Evolutionary conservation across 805 yeast genomes (phyloP).

Genomic region (Yamadazyma ubonensis): DNA sequence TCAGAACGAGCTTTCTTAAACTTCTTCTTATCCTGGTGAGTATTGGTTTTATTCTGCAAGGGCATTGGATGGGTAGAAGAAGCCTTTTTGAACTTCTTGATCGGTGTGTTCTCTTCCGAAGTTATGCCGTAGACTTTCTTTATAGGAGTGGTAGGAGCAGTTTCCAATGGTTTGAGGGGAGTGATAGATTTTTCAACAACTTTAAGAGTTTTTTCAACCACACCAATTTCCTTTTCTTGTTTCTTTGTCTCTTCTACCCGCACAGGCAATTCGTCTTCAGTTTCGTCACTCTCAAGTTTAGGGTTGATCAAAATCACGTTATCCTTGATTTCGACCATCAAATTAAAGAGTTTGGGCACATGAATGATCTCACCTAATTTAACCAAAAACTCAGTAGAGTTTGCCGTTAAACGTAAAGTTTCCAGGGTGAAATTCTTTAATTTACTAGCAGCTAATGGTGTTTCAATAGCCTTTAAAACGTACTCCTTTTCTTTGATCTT

Average conservation of each 20-base stretch:
- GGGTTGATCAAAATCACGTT: constrained; percentile 54
- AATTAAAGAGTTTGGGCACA: constrained; percentile 61
- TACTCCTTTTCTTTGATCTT: constrained; percentile 19
- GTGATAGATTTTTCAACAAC: no score
- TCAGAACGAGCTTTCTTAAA: constrained; percentile 30
- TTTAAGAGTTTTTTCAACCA: no score
- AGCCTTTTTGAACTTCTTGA: constrained; percentile 16
- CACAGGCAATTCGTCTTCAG: constrained; percentile 44
- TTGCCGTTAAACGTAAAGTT: constrained; percentile 40
- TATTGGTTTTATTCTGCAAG: constrained; percentile 25
- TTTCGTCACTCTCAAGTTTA: constrained; percentile 42
- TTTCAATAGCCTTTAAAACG: constrained; percentile 16
- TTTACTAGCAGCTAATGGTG: constrained; percentile 11
- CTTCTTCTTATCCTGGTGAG: constrained; percentile 12
- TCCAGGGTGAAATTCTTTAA: constrained; percentile 17
- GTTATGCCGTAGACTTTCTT: constrained; percentile 16
- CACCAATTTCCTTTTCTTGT: background rate
- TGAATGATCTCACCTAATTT: constrained; percentile 60
- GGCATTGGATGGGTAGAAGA: constrained; percentile 6
- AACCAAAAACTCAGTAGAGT: constrained; percentile 55
- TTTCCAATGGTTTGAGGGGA: constrained; percentile 3
- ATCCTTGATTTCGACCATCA: constrained; percentile 72
- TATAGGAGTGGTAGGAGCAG: constrained; percentile 17
- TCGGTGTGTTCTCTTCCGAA: constrained; percentile 22
- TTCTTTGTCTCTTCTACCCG: background rate